These are phyloP conservation scores for Sonneratia alba DNA, from an alignment of 345 rosid genomes.

Conservation along the genomic window DNA sequence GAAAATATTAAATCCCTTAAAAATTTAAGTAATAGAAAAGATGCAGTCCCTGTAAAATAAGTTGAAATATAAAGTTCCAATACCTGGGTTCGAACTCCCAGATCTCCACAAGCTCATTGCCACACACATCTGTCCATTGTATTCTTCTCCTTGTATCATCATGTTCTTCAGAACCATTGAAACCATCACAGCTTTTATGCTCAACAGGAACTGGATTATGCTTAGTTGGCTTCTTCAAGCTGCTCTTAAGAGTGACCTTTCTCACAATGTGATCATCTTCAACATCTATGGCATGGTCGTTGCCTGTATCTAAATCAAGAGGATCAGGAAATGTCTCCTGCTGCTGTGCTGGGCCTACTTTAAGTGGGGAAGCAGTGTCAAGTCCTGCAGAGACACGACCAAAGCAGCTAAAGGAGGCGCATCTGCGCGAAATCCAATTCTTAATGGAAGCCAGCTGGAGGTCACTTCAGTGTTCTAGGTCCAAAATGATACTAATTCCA, in stretches of 20 bases:
- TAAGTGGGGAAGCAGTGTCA: slow-evolving; percentile 61
- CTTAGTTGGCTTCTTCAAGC: slow-evolving; percentile 56
- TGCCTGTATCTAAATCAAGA: slow-evolving; percentile 33
- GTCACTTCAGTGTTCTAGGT: slow-evolving; percentile 58
- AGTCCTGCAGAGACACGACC: slow-evolving; percentile 81
- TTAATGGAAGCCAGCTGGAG: slow-evolving; percentile 94
- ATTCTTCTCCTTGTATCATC: slow-evolving; percentile 58
- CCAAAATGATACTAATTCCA: slow-evolving; percentile 94
- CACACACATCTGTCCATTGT: slow-evolving; percentile 93
- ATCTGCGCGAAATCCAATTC: slow-evolving; percentile 70
- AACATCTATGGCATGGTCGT: slow-evolving; percentile 23
- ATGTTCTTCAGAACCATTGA: slow-evolving; percentile 30
- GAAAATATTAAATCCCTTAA: not conserved
- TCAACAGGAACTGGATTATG: slow-evolving; percentile 28
- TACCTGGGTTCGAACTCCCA: slow-evolving; percentile 98
- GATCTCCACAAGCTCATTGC: slow-evolving; percentile 78
- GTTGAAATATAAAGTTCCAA: not conserved
- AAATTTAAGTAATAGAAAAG: not conserved
- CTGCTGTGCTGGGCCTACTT: slow-evolving; percentile 65
- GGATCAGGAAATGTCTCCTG: slow-evolving; percentile 44
- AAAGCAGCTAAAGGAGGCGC: slow-evolving; percentile 83
- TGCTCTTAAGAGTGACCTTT: slow-evolving; percentile 55
- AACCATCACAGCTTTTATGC: slow-evolving; percentile 40
- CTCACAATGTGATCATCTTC: slow-evolving; percentile 32
- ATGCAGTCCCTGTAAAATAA: not conserved